Percentiles rank a stretch among this genome's conserved stretches.
phyloP scores from a whole-genome alignment of 1,139 yeast genomes.

The Lodderomyces orthopsilosis region DNA sequence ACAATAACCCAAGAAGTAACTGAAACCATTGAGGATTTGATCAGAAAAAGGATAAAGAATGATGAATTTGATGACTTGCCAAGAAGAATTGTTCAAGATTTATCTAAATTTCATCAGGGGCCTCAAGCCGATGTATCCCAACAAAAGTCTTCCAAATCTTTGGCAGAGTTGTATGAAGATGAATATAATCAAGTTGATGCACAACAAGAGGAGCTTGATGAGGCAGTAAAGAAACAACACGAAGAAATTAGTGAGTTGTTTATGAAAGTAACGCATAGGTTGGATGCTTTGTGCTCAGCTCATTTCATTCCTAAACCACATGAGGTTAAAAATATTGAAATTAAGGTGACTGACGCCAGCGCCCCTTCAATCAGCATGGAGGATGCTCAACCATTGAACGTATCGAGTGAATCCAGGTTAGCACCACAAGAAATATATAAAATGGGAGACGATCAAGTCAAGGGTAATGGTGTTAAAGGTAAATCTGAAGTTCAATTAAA shows the following conservation, averaged over 20 bases:
- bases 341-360: conserved; percentile 54
- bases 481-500: conserved; percentile 64
- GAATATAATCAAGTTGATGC: conserved; percentile 57
- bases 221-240: conserved; percentile 69
- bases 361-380: conserved; percentile 87
- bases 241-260: conserved; percentile 72
- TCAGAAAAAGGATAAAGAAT: conserved; percentile 71
- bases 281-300: conserved; percentile 88
- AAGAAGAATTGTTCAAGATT: conserved; percentile 64
- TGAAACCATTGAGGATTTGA: conserved; percentile 82
- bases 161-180: conserved; percentile 91
- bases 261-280: conserved; percentile 60
- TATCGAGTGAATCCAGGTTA: conserved; percentile 69
- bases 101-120: conserved; percentile 52
- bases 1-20: conserved; percentile 88
- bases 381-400: conserved; percentile 90
- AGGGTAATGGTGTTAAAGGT: conserved; percentile 38
- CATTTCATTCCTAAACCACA: conserved; percentile 92
- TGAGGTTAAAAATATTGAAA: conserved; percentile 66
- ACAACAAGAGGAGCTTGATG: conserved; percentile 45
- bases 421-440: conserved; percentile 97
- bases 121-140: conserved; percentile 69
- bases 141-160: conserved; percentile 78
- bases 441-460: conserved; percentile 49
- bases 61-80: conserved; percentile 84